phyloP scores from a whole-genome alignment of 208 protist genomes.

The Novymonas esmeraldas region DNA sequence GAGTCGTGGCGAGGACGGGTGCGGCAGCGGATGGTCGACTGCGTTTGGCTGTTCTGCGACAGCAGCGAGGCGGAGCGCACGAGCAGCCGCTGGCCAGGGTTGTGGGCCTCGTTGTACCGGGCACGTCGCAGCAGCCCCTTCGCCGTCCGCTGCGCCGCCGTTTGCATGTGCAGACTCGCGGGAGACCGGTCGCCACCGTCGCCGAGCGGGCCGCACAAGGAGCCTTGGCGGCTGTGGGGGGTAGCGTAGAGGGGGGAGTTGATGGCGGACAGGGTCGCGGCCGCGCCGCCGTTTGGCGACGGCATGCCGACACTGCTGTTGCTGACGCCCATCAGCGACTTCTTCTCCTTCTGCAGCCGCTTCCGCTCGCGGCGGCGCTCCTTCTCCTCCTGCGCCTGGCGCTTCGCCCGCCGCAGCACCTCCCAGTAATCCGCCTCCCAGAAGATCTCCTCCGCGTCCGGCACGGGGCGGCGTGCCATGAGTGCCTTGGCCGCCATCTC shows the following conservation, averaged over 20 bases:
- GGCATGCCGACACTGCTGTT: slow-evolving; percentile 13
- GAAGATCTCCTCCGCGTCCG: slow-evolving; percentile 59
- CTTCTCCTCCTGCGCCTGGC: slow-evolving; percentile 25
- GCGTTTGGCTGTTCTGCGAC: slow-evolving; percentile 27
- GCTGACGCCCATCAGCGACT: slow-evolving; percentile 7
- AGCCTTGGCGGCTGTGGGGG: slow-evolving; percentile 35
- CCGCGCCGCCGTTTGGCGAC: slow-evolving; percentile 5
- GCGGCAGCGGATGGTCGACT: slow-evolving; percentile 21
- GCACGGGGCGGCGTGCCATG: slow-evolving; percentile 36
- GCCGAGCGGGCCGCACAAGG: slow-evolving; percentile 10
- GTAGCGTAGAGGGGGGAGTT: slow-evolving; percentile 30
- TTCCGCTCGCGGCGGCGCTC: slow-evolving; percentile 13
- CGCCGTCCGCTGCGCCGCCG: slow-evolving; percentile 44
- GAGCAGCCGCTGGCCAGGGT: slow-evolving; percentile 8
- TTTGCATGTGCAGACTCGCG: slow-evolving; percentile 11
- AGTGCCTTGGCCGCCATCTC: slow-evolving; percentile 52
- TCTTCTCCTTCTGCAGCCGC: slow-evolving; percentile 5
- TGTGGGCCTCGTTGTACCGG: slow-evolving; percentile 49
- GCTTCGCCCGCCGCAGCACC: slow-evolving; percentile 29
- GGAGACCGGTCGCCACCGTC: slow-evolving; percentile 18
- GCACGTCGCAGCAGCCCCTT: slow-evolving; percentile 54
- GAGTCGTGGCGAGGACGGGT: slow-evolving; percentile 29
- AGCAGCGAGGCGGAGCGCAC: slow-evolving; percentile 17
- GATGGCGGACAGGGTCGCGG: slow-evolving; percentile 16
- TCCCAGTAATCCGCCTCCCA: slow-evolving; percentile 73